Percentiles rank a stretch among this genome's conserved stretches.
phyloP scores from a whole-genome alignment of 352 stramenopile genomes.

The Salisapilia sapeloensis region DNA sequence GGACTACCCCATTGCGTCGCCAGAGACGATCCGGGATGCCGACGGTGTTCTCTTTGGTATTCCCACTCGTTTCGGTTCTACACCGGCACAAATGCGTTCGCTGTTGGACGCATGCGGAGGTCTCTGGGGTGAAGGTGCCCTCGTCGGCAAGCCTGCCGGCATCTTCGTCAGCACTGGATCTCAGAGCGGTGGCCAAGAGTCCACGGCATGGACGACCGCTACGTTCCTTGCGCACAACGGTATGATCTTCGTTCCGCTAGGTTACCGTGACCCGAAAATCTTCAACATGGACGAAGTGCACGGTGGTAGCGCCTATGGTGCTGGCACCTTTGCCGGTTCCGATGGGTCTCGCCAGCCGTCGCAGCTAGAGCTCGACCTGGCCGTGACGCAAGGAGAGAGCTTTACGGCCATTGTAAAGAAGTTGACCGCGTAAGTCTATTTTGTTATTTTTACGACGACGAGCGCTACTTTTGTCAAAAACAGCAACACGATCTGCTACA shows the following conservation, averaged over 20 bases:
- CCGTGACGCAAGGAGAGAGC: constrained; percentile 60
- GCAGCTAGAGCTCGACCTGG: constrained; percentile 65
- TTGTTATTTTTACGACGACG: too few relatives aligned
- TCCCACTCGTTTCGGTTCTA: constrained; percentile 64
- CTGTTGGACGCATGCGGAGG: constrained; percentile 46
- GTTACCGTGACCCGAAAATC: constrained; percentile 15
- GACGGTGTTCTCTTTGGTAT: constrained; percentile 82
- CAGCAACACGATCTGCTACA: too few relatives aligned
- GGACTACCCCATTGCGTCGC: constrained; percentile 12
- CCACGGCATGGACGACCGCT: constrained; percentile 32
- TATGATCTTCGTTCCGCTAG: constrained; percentile 64
- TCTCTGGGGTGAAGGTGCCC: constrained; percentile 35
- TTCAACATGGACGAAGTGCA: constrained; percentile 40
- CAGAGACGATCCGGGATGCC: constrained; percentile 30
- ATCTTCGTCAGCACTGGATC: constrained; percentile 50
- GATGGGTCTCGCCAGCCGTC: constrained; percentile 57
- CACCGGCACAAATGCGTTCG: constrained; percentile 52
- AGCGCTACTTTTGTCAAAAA: too few relatives aligned
- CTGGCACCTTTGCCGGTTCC: constrained; percentile 35
- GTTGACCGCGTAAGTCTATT: constrained; percentile 35
- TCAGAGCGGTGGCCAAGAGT: constrained; percentile 60
- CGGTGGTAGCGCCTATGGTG: constrained; percentile 32
- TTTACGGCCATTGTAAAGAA: constrained; percentile 71
- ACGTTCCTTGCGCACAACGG: constrained; percentile 60
- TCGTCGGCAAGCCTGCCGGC: constrained; percentile 52